Evolutionary conservation across 352 stramenopile species (phyloP).

Genomic region (Phytophthora constricta): DNA sequence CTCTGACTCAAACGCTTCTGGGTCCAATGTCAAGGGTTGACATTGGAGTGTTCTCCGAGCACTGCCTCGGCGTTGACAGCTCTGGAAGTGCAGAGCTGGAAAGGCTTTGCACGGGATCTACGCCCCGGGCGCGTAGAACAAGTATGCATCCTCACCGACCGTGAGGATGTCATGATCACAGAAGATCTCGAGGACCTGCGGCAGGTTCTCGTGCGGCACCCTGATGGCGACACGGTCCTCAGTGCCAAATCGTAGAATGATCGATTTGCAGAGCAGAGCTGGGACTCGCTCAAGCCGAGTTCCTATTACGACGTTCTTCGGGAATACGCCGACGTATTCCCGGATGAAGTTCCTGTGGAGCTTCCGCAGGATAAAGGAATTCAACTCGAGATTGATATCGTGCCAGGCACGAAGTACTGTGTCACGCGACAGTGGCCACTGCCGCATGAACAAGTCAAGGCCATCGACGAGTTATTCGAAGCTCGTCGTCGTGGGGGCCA

Average conservation of each 20-base stretch:
- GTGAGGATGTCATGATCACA: not conserved
- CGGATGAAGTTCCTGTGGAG: slow-evolving; percentile 1
- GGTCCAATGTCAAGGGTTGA: slow-evolving; percentile 2
- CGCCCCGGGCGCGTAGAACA: slow-evolving; percentile 2
- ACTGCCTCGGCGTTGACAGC: slow-evolving; percentile 3
- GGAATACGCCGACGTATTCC: slow-evolving; percentile 4
- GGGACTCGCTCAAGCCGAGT: not conserved
- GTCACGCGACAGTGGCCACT: too few relatives aligned
- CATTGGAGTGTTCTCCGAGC: not conserved
- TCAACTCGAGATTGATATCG: too few relatives aligned
- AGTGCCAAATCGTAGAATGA: not conserved
- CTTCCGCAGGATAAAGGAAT: slow-evolving; percentile 4
- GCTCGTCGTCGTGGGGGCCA: not conserved
- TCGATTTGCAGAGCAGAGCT: slow-evolving; percentile 1
- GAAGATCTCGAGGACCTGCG: not conserved
- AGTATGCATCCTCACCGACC: not conserved
- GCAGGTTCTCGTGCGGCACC: slow-evolving; percentile 1
- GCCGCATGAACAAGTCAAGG: not conserved
- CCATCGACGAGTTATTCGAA: slow-evolving; percentile 5
- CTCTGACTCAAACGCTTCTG: not conserved
- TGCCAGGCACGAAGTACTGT: slow-evolving; percentile 6
- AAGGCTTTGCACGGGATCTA: slow-evolving; percentile 5
- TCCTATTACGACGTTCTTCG: not conserved
- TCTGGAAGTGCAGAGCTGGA: not conserved
- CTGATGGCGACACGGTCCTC: not conserved